phyloP scores from a whole-genome alignment of 2,329 filamentous ascomycete species.

The Colletotrichum somersetense region DNA sequence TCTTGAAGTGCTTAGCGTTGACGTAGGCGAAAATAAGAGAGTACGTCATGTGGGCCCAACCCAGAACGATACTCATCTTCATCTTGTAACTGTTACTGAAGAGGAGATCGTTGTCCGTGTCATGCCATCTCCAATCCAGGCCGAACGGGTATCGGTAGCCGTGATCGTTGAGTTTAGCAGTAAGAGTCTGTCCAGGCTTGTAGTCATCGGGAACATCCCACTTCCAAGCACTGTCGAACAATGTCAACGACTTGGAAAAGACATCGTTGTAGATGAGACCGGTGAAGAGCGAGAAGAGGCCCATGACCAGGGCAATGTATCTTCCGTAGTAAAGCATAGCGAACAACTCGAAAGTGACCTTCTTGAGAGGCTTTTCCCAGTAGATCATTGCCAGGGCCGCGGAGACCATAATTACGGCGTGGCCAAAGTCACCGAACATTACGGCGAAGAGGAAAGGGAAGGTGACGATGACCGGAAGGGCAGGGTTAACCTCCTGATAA shows the following conservation, averaged over 20 bases:
- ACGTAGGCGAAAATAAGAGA: slow-evolving; percentile 92
- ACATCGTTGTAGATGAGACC: slow-evolving; percentile 98
- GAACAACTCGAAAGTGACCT: slow-evolving; percentile 92
- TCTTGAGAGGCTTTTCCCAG: slow-evolving; percentile 93
- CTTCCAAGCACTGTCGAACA: slow-evolving; percentile 92
- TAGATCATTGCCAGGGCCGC: slow-evolving; percentile 94
- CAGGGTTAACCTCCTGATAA: slow-evolving; percentile 97
- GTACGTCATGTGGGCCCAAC: slow-evolving; percentile 99
- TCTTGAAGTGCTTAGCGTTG: slow-evolving; percentile 96
- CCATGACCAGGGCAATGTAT: slow-evolving; percentile 99
- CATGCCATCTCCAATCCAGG: slow-evolving; percentile 96
- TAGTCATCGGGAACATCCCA: slow-evolving; percentile 78
- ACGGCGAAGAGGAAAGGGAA: slow-evolving; percentile 99
- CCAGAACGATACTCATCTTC: slow-evolving; percentile 98
- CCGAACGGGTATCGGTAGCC: slow-evolving; percentile 95
- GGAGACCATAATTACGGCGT: slow-evolving; percentile 88
- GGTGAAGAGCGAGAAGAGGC: slow-evolving; percentile 95
- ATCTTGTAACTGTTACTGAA: slow-evolving; percentile 99
- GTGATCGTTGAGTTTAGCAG: slow-evolving; percentile 73
- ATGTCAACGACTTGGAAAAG: slow-evolving; percentile 92
- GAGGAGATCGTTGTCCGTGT: slow-evolving; percentile 91
- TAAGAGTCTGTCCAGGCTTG: slow-evolving; percentile 71
- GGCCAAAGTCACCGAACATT: slow-evolving; percentile 99
- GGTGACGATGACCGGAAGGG: slow-evolving; percentile 93
- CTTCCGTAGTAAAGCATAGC: slow-evolving; percentile 99